Conservation (phyloP, 2,329 filamentous ascomycete species). For the Furcasterigmium furcatum region DNA sequence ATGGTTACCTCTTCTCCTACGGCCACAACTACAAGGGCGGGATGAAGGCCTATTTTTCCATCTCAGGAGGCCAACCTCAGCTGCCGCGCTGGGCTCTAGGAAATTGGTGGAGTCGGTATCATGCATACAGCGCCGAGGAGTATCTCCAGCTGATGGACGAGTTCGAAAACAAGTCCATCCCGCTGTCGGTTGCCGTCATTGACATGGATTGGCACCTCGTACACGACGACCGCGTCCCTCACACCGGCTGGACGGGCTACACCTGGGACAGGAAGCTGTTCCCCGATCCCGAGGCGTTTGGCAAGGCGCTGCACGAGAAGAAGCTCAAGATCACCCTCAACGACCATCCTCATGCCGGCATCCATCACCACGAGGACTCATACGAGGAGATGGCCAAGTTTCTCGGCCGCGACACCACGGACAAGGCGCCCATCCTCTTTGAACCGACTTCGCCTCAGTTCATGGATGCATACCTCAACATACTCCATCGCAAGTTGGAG, state of each 20-base stretch:
- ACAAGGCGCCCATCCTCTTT: constrained; percentile 50
- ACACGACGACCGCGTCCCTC: constrained; percentile 35
- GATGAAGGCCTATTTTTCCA: constrained; percentile 48
- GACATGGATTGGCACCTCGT: constrained; percentile 68
- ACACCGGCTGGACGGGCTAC: constrained; percentile 59
- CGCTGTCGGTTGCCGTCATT: constrained; percentile 56
- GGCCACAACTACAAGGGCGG: constrained; percentile 53
- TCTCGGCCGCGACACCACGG: constrained; percentile 45
- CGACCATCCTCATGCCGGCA: constrained; percentile 58
- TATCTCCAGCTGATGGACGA: constrained; percentile 56
- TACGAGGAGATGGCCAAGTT: constrained; percentile 52
- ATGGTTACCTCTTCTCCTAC: constrained; percentile 59
- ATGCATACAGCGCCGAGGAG: constrained; percentile 51
- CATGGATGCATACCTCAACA: constrained; percentile 54
- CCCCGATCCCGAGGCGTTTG: constrained; percentile 49
- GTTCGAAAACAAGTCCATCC: constrained; percentile 47
- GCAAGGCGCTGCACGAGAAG: constrained; percentile 42
- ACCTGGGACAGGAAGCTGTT: constrained; percentile 59
- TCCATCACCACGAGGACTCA: constrained; percentile 52
- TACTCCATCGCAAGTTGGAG: constrained; percentile 54
- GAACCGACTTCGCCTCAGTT: constrained; percentile 51
- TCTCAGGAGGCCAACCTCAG: constrained; percentile 53
- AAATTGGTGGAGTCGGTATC: constrained; percentile 66
- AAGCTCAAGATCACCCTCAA: constrained; percentile 55
- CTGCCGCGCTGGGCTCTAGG: constrained; percentile 57